Base-by-base conservation (phyloP, 2,329 filamentous ascomycete genomes). In the Xylaria polymorpha region DNA sequence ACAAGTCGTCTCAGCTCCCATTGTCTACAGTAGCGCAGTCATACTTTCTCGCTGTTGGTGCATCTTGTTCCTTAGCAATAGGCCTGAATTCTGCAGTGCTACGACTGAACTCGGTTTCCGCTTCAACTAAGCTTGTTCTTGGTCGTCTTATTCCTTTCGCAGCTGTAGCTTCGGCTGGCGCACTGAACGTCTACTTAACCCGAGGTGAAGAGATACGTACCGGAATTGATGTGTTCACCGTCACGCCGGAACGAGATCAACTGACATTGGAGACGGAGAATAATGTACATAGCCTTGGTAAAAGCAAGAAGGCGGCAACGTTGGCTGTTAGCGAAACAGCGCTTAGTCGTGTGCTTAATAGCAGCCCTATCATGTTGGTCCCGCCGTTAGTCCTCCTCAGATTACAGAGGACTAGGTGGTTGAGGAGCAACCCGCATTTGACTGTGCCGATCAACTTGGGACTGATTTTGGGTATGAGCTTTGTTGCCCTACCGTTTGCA, bases 351-450 rank as follows among this genome's bases (percentile, higher is more conserved):
- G 94, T 98, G 69, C 85, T 98, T 76, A 98, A 98, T 81, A 92
- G 94, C 69, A 97, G 93, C 12, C 96, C 96, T 14, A 95, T 98
- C 82, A 99, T 99, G 96, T 94, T 97, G n/a, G 85, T 99, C 51
- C 96, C 96, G 48, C 93, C 96, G 25, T 84, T 99, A 78, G 83
- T 96, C 32, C 86, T 98, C 61, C 92, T 98, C 62, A 86, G 90
- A 74, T 84, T 98, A 75, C 94, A 98, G 85, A 87, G 90, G 81
- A 92, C 89, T 62, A 86, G 91, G 68, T 98, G 94, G 94, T 82
- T 98, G 75, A 90, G 90, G 83, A 85, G 86, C 72, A 88, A 92
- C 71, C 95, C 95, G 6, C 85, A 90, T 69, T 85, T 94, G 81
- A 91, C 93, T 14, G 83, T 92, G 68, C 94, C 94, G 0, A 83